These are phyloP conservation scores for Bondarzewia mesenterica DNA, from an alignment of 1,284 basidiomycete genomes.

Conservation along the genomic window DNA sequence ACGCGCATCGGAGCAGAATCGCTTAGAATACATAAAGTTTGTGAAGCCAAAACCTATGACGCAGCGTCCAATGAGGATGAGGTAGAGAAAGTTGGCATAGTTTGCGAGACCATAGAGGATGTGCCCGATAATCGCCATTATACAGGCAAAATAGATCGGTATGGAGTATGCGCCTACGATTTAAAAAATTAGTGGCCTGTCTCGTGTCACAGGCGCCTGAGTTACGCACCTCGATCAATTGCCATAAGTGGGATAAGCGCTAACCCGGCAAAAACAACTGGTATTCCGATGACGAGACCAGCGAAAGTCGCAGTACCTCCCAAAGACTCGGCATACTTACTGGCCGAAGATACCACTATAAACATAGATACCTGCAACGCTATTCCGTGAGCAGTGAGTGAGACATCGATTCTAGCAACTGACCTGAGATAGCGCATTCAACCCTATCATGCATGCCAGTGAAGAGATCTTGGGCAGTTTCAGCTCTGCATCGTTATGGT, in stretches of 20 bases:
- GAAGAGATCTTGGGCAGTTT: conserved; percentile 37
- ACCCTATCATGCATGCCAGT: conserved; percentile 31
- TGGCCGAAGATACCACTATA: conserved; percentile 59
- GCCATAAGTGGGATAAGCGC: conserved; percentile 48
- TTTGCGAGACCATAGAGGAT: conserved; percentile 39
- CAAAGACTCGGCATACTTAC: conserved; percentile 50
- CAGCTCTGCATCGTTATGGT: conserved; percentile 32
- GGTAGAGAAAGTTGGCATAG: conserved; percentile 34
- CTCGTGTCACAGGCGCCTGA: too few species aligned
- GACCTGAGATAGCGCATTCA: conserved; percentile 41
- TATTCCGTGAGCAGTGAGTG: not conserved
- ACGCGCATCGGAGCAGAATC: conserved; percentile 57
- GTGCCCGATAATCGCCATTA: conserved; percentile 31
- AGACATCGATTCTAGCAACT: not conserved
- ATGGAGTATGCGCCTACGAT: conserved; percentile 40
- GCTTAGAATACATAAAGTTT: conserved; percentile 38
- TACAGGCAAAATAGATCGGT: conserved; percentile 38
- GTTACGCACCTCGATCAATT: conserved; percentile 41
- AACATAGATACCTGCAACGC: conserved; percentile 22
- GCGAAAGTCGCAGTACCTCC: conserved; percentile 66
- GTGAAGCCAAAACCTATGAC: conserved; percentile 38
- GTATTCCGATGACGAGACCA: conserved; percentile 65
- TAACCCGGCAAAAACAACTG: conserved; percentile 48
- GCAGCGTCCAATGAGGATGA: conserved; percentile 39
- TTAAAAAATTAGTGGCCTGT: not conserved